A percentile compares a stretch with the other conserved stretches of the same genome.
phyloP scores from a whole-genome alignment of 441 rosid species.

The Arabidopsis lyrata region DNA sequence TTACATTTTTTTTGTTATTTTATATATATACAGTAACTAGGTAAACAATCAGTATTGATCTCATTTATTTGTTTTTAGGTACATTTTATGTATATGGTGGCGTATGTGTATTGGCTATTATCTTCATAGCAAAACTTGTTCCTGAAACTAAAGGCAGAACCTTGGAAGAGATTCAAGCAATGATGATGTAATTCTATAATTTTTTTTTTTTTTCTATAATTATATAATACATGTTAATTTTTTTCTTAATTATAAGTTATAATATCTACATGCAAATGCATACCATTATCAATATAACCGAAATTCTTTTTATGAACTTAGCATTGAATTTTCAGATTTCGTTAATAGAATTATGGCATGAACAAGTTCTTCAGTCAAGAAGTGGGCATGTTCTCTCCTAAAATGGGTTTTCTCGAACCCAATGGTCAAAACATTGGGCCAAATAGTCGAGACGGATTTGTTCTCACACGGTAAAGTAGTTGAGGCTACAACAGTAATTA shows the following conservation, averaged over 20 bases:
- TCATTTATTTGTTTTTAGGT: conserved; percentile 43
- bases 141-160: conserved; percentile 80
- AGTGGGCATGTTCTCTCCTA: too few species aligned
- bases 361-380: background rate
- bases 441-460: too few species aligned
- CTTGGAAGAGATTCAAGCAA: conserved; percentile 78
- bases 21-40: background rate
- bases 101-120: conserved; percentile 50
- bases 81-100: conserved; percentile 58
- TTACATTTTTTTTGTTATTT: background rate
- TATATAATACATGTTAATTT: background rate
- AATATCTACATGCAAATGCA: background rate
- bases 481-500: too few species aligned
- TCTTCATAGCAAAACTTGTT: conserved; percentile 61
- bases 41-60: background rate
- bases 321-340: background rate
- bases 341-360: background rate
- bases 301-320: too few species aligned
- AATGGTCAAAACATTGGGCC: too few species aligned
- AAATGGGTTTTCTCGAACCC: too few species aligned
- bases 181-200: conserved; percentile 24
- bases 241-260: background rate
- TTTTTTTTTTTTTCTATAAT: background rate
- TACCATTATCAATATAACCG: background rate
- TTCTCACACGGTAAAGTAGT: too few species aligned